Evolutionary conservation across 1,139 yeast species (phyloP), one percentile per base, ranked within the genome.

Genomic region (Geotrichum restrictum): DNA sequence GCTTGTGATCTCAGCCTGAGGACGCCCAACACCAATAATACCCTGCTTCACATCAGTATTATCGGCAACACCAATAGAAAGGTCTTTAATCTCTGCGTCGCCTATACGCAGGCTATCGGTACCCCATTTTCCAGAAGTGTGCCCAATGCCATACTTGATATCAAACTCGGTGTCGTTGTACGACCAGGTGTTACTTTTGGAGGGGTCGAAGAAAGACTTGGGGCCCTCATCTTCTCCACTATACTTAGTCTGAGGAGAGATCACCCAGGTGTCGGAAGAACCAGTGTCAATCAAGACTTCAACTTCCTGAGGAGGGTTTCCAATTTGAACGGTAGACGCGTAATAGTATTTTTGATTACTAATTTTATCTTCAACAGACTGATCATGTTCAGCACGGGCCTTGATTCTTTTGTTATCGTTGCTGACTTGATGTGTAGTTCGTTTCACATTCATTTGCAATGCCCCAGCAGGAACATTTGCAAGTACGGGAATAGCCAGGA

Each of bases 121-220:
- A 16, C 80, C 83, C 83, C 83, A 83, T 41, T 71, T 59, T 36
- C 93, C 93, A 3, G 64, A 57, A 2, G 89, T 88, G 13, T 82
- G 73, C 2, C 71, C 69, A 65, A 83, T 88, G 31, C 83, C 88
- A 62, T 85, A 85, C 34, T 70, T 57, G 56, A 84, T 83, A 21
- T 59, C 57, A 61, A 76, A 76, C 18, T 60, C 55, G 3, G 83
- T 75, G 32, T 69, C 65, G 62, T 81, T 81, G 29, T 70, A 63
- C 32, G 66, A 60, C 66, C 73, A 82, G 14, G 82, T 64, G 1
- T 75, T 58, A 1, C 86, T 81, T 8, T 63, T 55, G 13, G 69
- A 57, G 24, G 72, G 69, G 61, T 82, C 73, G 48, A 60, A 65
- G 62, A 80, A 82, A 4, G 76, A 59, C 3, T 59, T 55, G 7